Percentiles rank a stretch among this genome's conserved stretches.
Evolutionary conservation across 495 filamentous ascomycete species (phyloP).

Genomic region (Cercophora scortea): DNA sequence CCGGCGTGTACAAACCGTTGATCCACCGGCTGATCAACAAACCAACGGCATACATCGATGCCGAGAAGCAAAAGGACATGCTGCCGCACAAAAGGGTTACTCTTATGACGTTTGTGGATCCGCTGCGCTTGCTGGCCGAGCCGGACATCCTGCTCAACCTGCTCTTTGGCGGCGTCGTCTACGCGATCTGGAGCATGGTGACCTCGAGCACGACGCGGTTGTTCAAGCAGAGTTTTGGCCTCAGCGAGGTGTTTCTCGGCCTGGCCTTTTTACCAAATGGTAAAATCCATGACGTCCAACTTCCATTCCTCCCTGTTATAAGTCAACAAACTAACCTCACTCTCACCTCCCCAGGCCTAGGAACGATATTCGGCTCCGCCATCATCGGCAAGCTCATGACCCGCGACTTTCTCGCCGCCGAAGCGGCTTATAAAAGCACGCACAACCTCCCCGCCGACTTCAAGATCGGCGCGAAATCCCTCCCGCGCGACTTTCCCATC

Average conservation of each 20-base stretch:
- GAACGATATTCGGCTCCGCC: constrained; percentile 48
- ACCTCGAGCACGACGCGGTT: constrained; percentile 37
- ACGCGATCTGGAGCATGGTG: constrained; percentile 46
- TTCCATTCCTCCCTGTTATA: too few relatives aligned
- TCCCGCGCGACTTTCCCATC: constrained; percentile 44
- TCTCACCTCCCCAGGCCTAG: constrained; percentile 42
- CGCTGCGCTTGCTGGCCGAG: constrained; percentile 33
- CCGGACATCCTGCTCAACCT: constrained; percentile 39
- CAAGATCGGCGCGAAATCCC: constrained; percentile 31
- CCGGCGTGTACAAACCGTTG: constrained; percentile 2
- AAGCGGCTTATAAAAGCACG: constrained; percentile 27
- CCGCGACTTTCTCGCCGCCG: constrained; percentile 28
- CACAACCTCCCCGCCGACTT: constrained; percentile 35
- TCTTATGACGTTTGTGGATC: constrained; percentile 29
- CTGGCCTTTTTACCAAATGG: constrained; percentile 42
- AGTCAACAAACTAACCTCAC: not conserved
- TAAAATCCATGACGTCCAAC: not conserved
- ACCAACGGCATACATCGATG: constrained; percentile 3
- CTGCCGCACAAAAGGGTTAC: constrained; percentile 23
- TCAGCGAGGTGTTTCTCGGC: constrained; percentile 50
- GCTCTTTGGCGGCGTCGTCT: constrained; percentile 39
- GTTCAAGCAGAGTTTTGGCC: constrained; percentile 32
- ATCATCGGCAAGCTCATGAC: constrained; percentile 38
- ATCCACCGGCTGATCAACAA: not conserved
- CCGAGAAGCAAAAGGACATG: constrained; percentile 7